phyloP scores from a whole-genome alignment of 1,139 yeast genomes.

The Nakaseomyces nivariensis region DNA sequence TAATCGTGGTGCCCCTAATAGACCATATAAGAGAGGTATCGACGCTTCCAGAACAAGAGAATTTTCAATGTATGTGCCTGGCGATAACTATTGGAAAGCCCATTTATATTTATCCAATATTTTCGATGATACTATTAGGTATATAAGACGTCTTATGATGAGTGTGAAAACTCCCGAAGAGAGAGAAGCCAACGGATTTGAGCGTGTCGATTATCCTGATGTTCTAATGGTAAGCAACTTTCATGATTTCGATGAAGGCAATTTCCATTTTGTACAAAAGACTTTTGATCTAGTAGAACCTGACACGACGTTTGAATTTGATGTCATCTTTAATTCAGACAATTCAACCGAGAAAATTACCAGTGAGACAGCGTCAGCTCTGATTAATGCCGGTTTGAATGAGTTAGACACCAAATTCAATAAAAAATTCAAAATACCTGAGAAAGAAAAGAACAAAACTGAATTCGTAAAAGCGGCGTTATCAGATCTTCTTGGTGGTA shows the following conservation, averaged over 20 bases:
- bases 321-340: slow-evolving; percentile 48
- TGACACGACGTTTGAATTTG: slow-evolving; percentile 66
- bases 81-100: slow-evolving; percentile 69
- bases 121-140: slow-evolving; percentile 57
- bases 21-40: slow-evolving; percentile 23
- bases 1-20: background rate
- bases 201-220: slow-evolving; percentile 32
- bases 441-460: slow-evolving; percentile 28
- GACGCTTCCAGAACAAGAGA: slow-evolving; percentile 56
- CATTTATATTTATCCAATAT: slow-evolving; percentile 62
- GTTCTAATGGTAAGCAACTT: slow-evolving; percentile 49
- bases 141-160: slow-evolving; percentile 31
- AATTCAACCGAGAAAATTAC: slow-evolving; percentile 37
- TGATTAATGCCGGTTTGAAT: slow-evolving; percentile 33
- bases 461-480: slow-evolving; percentile 67
- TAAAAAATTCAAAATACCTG: slow-evolving; percentile 36
- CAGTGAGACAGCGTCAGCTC: slow-evolving; percentile 33
- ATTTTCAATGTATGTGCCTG: slow-evolving; percentile 60
- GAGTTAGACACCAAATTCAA: slow-evolving; percentile 49
- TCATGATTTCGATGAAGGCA: slow-evolving; percentile 52
- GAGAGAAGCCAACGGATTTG: slow-evolving; percentile 11
- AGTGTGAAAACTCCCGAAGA: slow-evolving; percentile 15
- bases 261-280: slow-evolving; percentile 70
- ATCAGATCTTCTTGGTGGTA: slow-evolving; percentile 81
- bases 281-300: slow-evolving; percentile 37